These are phyloP conservation scores for Cucumis melo DNA, from an alignment of 306 rosid genomes.

Conservation along the genomic window DNA sequence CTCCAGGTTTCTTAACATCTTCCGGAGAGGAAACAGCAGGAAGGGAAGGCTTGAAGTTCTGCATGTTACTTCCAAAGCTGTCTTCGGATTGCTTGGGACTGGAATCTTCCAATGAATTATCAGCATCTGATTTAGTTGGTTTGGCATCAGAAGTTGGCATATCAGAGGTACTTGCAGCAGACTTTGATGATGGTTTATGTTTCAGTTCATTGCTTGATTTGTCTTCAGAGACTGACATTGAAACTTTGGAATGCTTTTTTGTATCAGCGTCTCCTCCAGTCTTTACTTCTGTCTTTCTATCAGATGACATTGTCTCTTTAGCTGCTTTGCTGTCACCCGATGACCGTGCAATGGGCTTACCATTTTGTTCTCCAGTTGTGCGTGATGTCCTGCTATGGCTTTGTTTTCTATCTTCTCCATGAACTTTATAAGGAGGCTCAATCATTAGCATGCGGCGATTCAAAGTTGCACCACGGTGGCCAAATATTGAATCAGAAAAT, in stretches of 20 bases:
- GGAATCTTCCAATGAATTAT: slow-evolving; percentile 16
- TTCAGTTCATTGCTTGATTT: slow-evolving; percentile 25
- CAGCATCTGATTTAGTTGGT: slow-evolving; percentile 5
- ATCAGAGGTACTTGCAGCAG: slow-evolving; percentile 15
- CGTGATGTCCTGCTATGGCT: slow-evolving; percentile 23
- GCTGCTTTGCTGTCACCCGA: slow-evolving; percentile 28
- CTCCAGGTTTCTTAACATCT: slow-evolving; percentile 31
- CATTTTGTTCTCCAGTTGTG: slow-evolving; percentile 46
- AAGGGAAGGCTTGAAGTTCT: slow-evolving; percentile 15
- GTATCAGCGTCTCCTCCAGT: slow-evolving; percentile 19
- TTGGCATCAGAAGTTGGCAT: slow-evolving; percentile 19
- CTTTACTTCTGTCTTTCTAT: slow-evolving; percentile 30
- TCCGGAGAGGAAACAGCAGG: slow-evolving; percentile 21
- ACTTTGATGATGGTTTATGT: slow-evolving; percentile 20
- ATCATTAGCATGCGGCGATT: slow-evolving; percentile 60
- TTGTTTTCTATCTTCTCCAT: slow-evolving; percentile 51
- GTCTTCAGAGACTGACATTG: slow-evolving; percentile 20
- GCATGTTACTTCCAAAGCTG: slow-evolving; percentile 19
- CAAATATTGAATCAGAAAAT: slow-evolving; percentile 45
- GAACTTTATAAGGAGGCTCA: slow-evolving; percentile 53
- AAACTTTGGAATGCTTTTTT: slow-evolving; percentile 25
- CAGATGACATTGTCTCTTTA: slow-evolving; percentile 25
- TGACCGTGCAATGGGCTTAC: slow-evolving; percentile 27
- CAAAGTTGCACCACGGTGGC: slow-evolving; percentile 29
- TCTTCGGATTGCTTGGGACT: slow-evolving; percentile 22